A percentile compares a stretch with the other conserved stretches of the same genome.
Evolutionary conservation across 768 basidiomycete species (phyloP).

Genomic region (Lactarius trivialis): DNA sequence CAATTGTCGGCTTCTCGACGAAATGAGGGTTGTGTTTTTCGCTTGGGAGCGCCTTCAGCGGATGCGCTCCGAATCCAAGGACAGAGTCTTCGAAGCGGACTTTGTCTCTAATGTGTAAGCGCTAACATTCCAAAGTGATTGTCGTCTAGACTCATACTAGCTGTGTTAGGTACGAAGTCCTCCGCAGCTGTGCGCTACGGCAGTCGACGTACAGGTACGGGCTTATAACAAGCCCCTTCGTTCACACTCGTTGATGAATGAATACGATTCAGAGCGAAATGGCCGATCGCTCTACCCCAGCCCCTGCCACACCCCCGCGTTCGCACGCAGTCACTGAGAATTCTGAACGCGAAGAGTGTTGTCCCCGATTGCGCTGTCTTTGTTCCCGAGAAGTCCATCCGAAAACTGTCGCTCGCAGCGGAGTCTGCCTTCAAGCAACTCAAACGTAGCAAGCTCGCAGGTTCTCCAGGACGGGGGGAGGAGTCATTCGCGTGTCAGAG

Average conservation of each 20-base stretch:
- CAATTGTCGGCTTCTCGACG: constrained; percentile 31
- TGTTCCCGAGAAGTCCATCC: constrained; percentile 35
- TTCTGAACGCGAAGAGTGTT: constrained; percentile 41
- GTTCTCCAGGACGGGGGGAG: constrained; percentile 34
- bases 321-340: constrained; percentile 30
- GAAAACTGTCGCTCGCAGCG: constrained; percentile 37
- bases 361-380: constrained; percentile 47
- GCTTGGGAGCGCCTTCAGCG: constrained; percentile 40
- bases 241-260: constrained; percentile 11
- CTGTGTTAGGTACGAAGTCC: constrained; percentile 38
- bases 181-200: constrained; percentile 41
- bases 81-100: constrained; percentile 50
- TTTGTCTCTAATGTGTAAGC: constrained; percentile 49
- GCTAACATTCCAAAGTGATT: background rate
- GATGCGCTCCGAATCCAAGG: constrained; percentile 38
- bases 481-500: constrained; percentile 47
- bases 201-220: constrained; percentile 39
- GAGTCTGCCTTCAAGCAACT: constrained; percentile 45
- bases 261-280: constrained; percentile 38
- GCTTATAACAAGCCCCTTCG: background rate
- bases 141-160: background rate
- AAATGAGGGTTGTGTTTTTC: constrained; percentile 36
- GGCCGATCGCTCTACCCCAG: constrained; percentile 42
- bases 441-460: constrained; percentile 35
- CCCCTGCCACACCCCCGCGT: constrained; percentile 30